Conservation (phyloP, 176 grass and related monocot species). For the Avena insularis region DNA sequence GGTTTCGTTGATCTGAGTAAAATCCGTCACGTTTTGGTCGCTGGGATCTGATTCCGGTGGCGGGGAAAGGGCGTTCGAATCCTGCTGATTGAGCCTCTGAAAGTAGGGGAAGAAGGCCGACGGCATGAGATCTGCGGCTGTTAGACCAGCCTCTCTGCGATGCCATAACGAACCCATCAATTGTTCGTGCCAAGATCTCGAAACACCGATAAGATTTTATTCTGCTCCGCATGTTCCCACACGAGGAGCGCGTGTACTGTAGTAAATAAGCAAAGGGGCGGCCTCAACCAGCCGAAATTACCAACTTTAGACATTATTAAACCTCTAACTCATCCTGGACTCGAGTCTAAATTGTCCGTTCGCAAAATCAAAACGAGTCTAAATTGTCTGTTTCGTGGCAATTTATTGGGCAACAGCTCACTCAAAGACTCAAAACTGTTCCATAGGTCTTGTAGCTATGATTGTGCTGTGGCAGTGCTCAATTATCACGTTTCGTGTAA, state of each 20-base stretch:
- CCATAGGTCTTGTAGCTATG: neutral
- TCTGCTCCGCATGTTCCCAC: conserved; percentile 4
- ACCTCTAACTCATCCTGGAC: neutral
- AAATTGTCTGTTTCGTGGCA: neutral
- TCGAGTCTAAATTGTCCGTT: neutral
- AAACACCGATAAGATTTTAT: neutral
- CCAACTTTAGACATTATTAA: neutral
- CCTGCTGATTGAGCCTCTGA: neutral
- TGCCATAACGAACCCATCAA: neutral
- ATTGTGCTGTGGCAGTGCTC: neutral
- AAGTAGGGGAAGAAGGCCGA: neutral
- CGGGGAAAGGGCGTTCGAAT: neutral
- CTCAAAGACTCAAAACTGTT: neutral
- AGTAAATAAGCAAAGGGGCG: conserved; percentile 1
- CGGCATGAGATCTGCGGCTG: conserved; percentile 10
- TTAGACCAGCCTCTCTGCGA: neutral
- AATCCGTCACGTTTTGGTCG: neutral
- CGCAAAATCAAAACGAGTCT: too few relatives aligned
- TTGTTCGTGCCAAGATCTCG: neutral
- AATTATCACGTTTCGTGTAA: neutral
- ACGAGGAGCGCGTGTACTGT: neutral
- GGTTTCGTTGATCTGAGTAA: neutral
- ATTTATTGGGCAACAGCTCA: neutral
- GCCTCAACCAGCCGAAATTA: neutral
- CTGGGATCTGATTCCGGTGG: conserved; percentile 12